A percentile compares a stretch with the other conserved stretches of the same genome.
phyloP scores from a whole-genome alignment of 768 basidiomycete species.

The Suillus hirtellus region DNA sequence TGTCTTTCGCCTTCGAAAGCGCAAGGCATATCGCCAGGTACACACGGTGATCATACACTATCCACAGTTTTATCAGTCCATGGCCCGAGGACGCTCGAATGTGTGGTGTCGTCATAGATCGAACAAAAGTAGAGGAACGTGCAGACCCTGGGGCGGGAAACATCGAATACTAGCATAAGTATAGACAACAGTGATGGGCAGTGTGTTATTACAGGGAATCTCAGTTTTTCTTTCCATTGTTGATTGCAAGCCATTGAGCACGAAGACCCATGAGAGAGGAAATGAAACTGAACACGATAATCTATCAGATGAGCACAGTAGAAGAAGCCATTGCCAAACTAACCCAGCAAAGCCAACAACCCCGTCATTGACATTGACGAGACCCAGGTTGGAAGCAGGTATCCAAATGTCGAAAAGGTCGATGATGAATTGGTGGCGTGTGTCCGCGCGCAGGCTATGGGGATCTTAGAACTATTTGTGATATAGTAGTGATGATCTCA shows the following conservation, averaged over 20 bases:
- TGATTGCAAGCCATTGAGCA: conserved; percentile 62
- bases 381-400: conserved; percentile 79
- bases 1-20: background rate
- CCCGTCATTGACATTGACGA: conserved; percentile 82
- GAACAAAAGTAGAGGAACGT: background rate
- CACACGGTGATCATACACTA: background rate
- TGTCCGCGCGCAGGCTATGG: conserved; percentile 58
- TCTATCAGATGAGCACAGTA: conserved; percentile 9
- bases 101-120: background rate
- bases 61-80: no score
- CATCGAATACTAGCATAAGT: background rate
- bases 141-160: no score
- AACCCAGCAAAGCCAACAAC: conserved; percentile 84
- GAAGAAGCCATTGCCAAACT: conserved; percentile 27
- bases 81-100: background rate
- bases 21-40: background rate
- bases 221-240: conserved; percentile 39
- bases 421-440: conserved; percentile 78
- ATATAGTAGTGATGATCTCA: background rate
- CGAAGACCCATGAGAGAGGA: conserved; percentile 71
- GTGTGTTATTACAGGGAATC: background rate
- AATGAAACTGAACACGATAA: conserved; percentile 48
- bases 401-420: conserved; percentile 89
- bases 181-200: background rate
- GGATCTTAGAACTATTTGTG: conserved; percentile 11